Conservation (phyloP, 2,329 filamentous ascomycete species). For the Colletotrichum eremochloae region DNA sequence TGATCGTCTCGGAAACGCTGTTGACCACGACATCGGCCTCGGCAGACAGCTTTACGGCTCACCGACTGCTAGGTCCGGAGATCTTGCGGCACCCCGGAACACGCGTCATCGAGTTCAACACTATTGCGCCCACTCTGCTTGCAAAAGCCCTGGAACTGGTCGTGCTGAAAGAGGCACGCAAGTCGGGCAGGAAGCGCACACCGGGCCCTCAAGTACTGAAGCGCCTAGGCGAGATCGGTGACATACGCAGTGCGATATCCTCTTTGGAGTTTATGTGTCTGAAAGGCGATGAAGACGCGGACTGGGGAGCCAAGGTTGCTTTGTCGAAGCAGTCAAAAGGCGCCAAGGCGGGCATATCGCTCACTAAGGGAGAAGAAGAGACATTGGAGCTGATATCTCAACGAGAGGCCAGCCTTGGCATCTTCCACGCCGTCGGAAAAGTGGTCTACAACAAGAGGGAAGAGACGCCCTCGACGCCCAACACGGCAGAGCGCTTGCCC, state of each 20-base stretch:
- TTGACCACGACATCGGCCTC: conserved; percentile 87
- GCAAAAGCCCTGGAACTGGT: conserved; percentile 86
- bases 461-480: conserved; percentile 59
- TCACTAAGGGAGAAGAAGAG: conserved; percentile 84
- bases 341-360: conserved; percentile 65
- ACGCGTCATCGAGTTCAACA: conserved; percentile 90
- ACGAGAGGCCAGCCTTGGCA: conserved; percentile 88
- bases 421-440: conserved; percentile 96
- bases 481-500: conserved; percentile 68
- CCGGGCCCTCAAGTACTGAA: conserved; percentile 85
- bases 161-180: conserved; percentile 85
- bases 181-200: conserved; percentile 80
- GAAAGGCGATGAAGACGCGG: conserved; percentile 79
- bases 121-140: conserved; percentile 87
- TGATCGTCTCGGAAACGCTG: conserved; percentile 92
- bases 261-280: conserved; percentile 93
- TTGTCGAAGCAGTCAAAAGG: conserved; percentile 78
- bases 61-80: conserved; percentile 88
- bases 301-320: conserved; percentile 81
- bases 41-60: conserved; percentile 92
- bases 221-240: conserved; percentile 85
- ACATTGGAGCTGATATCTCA: conserved; percentile 86
- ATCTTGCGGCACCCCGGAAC: conserved; percentile 86
- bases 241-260: conserved; percentile 92
- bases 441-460: conserved; percentile 96